Evolutionary conservation across 2,329 filamentous ascomycete genomes (phyloP), one percentile per base, ranked within the genome.

Genomic region (Colletotrichum sp.): DNA sequence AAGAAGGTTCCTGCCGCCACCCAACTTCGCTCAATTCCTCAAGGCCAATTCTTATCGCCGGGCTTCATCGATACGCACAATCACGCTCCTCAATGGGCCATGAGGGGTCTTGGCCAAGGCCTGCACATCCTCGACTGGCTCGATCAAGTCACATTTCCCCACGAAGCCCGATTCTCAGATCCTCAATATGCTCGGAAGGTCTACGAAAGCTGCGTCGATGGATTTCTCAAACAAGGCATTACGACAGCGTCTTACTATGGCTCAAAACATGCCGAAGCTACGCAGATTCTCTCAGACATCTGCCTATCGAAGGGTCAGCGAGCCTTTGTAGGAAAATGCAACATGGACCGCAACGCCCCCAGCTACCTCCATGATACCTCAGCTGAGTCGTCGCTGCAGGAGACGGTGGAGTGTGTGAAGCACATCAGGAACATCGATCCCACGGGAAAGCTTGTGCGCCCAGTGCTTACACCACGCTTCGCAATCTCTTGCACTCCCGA

Each of bases 61-160:
- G 90, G 91, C 59, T 90, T 92, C 79, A 85, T 94, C 69, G 92
- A 94, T 84, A 94, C 92, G 2, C 93, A 94, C 82, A 93, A 93
- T 76, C 93, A 94, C 79, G 92, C 93, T 0, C 92, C 92, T 52
- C 88, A 91, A 78, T 90, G 87, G 86, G 83, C 87, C 16, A 86
- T 87, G 82, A 84, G 87, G 28, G 87, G 89, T 32, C 83, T 89
- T 6, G 87, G 88, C 7, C 87, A 89, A 79, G 85, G 89, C 59
- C 84, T 89, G 82, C 87, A 90, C 76, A 89, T 91, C 76, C 84
- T 93, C 9, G 90, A 93, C 80, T 94, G 93, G 93, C 86, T 94
- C 2, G 86, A 90, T 39, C 82, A 89, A n/a, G 86, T 93, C 30
- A 94, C 93, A 0, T 94, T 94, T 78, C 91, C 90, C 3, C 88